A percentile compares a stretch with the other conserved stretches of the same genome.
These are phyloP conservation scores for Tuber aestivum DNA, from an alignment of 495 filamentous ascomycete species.

Conservation along the genomic window DNA sequence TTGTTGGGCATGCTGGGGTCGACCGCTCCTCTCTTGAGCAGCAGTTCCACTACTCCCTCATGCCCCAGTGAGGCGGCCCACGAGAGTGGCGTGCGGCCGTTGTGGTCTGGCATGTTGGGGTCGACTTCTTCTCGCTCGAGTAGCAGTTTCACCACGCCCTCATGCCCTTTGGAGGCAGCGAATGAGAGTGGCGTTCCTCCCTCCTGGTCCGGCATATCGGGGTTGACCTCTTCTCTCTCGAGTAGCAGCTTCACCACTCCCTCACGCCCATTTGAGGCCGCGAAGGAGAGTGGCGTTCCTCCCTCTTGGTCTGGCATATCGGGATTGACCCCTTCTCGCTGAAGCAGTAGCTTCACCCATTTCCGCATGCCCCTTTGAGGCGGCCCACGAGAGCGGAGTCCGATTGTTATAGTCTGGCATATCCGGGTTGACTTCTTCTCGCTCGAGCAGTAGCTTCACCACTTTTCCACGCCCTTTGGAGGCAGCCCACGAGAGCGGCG, in stretches of 20 bases:
- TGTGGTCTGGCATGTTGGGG: background rate
- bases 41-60: conserved; percentile 29
- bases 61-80: conserved; percentile 40
- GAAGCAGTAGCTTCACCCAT: conserved; percentile 38
- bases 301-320: no score
- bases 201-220: conserved; percentile 13
- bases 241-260: conserved; percentile 37
- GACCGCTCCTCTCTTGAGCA: conserved; percentile 30
- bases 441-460: no score
- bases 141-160: background rate
- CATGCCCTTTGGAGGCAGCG: no score
- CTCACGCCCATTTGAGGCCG: conserved; percentile 44
- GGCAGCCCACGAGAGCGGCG: no score
- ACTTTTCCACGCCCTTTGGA: no score
- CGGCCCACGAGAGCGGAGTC: conserved; percentile 42
- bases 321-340: conserved; percentile 17
- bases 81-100: conserved; percentile 39
- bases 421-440: no score
- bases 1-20: background rate
- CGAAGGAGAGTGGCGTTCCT: conserved; percentile 42
- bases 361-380: conserved; percentile 33
- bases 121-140: background rate
- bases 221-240: conserved; percentile 6
- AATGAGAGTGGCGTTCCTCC: conserved; percentile 32
- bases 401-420: conserved; percentile 2